Base-by-base conservation (phyloP, 2,329 filamentous ascomycete species). In the Fusarium torulosum region DNA sequence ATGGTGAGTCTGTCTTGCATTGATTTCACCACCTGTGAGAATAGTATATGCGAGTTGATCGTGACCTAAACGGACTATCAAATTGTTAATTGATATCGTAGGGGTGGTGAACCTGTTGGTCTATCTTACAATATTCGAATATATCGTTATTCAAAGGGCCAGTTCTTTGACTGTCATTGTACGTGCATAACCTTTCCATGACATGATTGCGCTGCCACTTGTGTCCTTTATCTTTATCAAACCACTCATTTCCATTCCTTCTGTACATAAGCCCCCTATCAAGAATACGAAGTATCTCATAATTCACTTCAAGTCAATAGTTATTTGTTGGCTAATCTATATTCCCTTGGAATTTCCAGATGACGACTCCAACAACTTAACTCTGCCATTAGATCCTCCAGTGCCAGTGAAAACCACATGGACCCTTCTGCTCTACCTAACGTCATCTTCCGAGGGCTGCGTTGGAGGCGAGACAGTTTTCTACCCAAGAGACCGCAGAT, bases 101-200 rank as follows among this genome's bases (percentile, higher is more conserved):
- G 93, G 92, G 93, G 92, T 58, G 94, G 94, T 27, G 86, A 93
- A 49, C 88, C 92, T 1, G 80, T 96, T n/a, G 94, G 94, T 0
- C 80, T 97, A 61, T 97, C 93, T 77, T 88, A 92, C 10, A 96
- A 96, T 69, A 96, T 97, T 55, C 86, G 95, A 33, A 88, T 97
- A 29, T 97, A 97, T 80, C 87, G 94, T 21, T 97, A 97, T 78
- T 87, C 85, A 1, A 87, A 90, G 68, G 93, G 92, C 0, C 94
- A 97, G 76, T 97, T 94, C 77, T 97, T 97, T 76, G 94, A 94
- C 75, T 90, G 92, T 72, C 95, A 97, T 77, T 97, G 93, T 95
- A 86, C 73, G 90, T 72, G 19, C 41, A 41, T 41, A 47, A 25
- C 33, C 15, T 40, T 46, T 42, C 29, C 35, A 50, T 45, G 27